Base-by-base conservation (phyloP, 495 filamentous ascomycete genomes). In the Neurospora discreta region DNA sequence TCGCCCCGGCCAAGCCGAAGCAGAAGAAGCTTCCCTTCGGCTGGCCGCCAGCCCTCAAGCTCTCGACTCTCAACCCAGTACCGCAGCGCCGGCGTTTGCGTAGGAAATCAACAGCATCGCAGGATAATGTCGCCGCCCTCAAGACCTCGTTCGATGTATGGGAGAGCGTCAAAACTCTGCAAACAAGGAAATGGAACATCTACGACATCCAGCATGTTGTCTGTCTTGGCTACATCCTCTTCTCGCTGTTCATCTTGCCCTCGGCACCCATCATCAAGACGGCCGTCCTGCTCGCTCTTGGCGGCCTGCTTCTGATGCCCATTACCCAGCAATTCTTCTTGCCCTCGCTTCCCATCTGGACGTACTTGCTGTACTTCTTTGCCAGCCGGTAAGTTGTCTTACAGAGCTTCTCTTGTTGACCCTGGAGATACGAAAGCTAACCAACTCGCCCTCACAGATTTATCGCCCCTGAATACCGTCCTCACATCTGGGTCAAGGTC, bases 401-500 rank as follows among this genome's bases (percentile, higher is more conserved):
- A 52, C 67, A 42, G 44, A 40, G 41, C 46, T 15, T 26, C 43
- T 20, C 20, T 5, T 65, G 39, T 23, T 46, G n/a, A 9, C 30
- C 20, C 18, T n/a, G 5, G 6, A 33, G 33, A 30, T 6, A 13
- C 11, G 13, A 23, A 71, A 36, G 18, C 68, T 68, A 33, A 71
- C 73, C 26, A 10, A 67, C 39, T 36, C 16, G 13, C 65, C 41
- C n/a, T 13, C 18, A 38, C 68, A 81, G 80, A 68, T 98, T 96
- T 81, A 91, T 98, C 74, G 91, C 93, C 11, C 86, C 87, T 71
- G 91, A 93, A 76, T 94, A 91, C 82, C 88, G 95, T 46, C 93
- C 93, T 67, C 90, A 91, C 58, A 97, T 98, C 75, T 97, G 93
- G 91, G 95, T 97, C 71, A 91, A 93, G 72, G 92, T 98, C 26